Conservation (phyloP, 441 rosid genomes). For the Pelargonium myrrhifolium region DNA sequence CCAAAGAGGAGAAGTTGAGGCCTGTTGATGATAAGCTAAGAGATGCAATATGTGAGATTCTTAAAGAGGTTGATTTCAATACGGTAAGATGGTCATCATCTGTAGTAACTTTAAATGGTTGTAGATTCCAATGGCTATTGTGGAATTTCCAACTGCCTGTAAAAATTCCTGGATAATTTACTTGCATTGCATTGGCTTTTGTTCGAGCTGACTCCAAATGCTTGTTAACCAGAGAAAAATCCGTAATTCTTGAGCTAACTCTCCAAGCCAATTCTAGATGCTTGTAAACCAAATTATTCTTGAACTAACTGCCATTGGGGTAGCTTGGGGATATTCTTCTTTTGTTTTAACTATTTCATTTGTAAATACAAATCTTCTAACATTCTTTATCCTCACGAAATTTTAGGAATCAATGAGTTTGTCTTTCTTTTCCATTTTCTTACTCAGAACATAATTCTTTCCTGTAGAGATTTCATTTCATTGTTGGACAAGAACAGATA, state of each 20-base stretch:
- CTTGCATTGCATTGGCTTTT: not conserved
- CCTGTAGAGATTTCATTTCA: not conserved
- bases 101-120: not conserved
- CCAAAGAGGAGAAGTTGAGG: constrained; percentile 32
- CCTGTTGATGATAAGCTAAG: constrained; percentile 60
- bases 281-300: not conserved
- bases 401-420: too few relatives aligned
- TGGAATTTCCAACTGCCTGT: too few relatives aligned
- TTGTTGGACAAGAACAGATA: not conserved
- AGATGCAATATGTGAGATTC: constrained; percentile 66
- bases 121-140: not conserved
- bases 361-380: too few relatives aligned
- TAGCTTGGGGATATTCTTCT: not conserved
- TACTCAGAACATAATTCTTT: not conserved
- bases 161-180: not conserved
- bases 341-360: not conserved
- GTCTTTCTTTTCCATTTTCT: too few relatives aligned
- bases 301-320: not conserved
- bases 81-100: constrained; percentile 45
- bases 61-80: constrained; percentile 80
- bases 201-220: not conserved
- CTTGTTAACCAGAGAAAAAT: not conserved
- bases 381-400: not conserved
- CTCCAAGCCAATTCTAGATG: not conserved
- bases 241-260: too few relatives aligned